Base-by-base conservation (phyloP, 805 yeast species). In the Metschnikowia colocasiae region DNA sequence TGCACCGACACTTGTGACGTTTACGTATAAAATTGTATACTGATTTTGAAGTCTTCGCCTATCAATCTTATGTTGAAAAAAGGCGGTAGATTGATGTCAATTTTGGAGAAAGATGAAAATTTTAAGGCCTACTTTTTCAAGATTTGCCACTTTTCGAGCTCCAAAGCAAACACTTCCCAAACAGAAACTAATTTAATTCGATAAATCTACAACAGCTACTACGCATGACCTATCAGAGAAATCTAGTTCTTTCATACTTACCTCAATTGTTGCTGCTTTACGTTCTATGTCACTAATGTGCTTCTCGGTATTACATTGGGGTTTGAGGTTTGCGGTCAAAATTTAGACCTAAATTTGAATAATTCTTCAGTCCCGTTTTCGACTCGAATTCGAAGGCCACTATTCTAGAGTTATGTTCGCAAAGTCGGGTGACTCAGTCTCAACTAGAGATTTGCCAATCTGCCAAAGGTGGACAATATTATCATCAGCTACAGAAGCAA, bases 401-500 rank as follows among this genome's bases (percentile, higher is more conserved):
- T 56, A 65, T 53, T 68, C 72, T 43, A 68, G 53, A 2, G 53
- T 60, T 7, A 45, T 44, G n/a, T 51, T 55, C n/a, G 50, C 49
- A 2, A 59, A 32, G 6, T 51, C 53, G 4, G 40, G 40, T 4
- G 46, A 42, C 20, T 48, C 55, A 15, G 55, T 65, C 1, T 59
- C 51, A 26, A 66, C 44, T 35, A 71, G 53, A n/a, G 59, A 55
- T 47, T 60, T 57, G 13, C 71, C 62, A 13, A 78, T 75, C 50
- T 76, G 74, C 85, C 85, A 80, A 18, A 80, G 59, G 53, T 80
- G 85, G 1, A 80, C 83, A 38, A 79, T 78, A 56, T 80, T 80
- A 53, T 80, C 84, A 52, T 78, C 82, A 0, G 83, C 79, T 39
- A 77, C 78, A 31, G 87, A 76, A 0, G 86, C 88, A 47, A 85